Evolutionary conservation across 1,139 yeast species (phyloP).

Genomic region (Arxiozyma telluris): DNA sequence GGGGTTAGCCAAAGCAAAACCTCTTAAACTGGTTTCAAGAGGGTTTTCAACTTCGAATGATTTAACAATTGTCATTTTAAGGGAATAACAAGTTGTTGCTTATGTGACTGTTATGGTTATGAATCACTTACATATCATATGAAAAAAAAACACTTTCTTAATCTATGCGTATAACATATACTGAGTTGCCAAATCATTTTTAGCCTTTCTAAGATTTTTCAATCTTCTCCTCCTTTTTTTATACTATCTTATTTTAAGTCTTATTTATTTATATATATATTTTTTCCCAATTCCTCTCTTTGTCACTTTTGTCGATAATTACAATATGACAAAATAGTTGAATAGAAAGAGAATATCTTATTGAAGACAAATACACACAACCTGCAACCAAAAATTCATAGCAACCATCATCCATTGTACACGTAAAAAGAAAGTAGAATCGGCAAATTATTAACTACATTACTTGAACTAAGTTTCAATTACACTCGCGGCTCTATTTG

Average conservation of each 20-base stretch:
- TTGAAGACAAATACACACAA: no score
- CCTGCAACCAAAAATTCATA: not conserved
- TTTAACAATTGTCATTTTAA: conserved; percentile 12
- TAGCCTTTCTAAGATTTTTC: no score
- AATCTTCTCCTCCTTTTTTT: not conserved
- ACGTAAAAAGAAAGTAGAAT: no score
- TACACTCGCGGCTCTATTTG: not conserved
- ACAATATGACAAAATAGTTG: not conserved
- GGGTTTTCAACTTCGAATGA: conserved; percentile 44
- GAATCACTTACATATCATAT: no score
- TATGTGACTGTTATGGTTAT: no score
- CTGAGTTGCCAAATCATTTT: not conserved
- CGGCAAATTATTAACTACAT: no score
- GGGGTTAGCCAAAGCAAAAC: conserved; percentile 64
- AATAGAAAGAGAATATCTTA: no score
- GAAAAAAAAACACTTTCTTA: no score
- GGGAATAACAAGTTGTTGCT: not conserved
- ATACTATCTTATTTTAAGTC: not conserved
- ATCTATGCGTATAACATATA: no score
- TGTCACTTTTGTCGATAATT: not conserved
- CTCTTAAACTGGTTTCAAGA: conserved; percentile 55
- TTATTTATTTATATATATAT: no score
- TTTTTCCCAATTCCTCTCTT: not conserved
- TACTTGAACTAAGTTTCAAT: no score
- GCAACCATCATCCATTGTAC: not conserved